These are phyloP conservation scores for Mortierella hygrophila DNA, from an alignment of 192 early-diverging fungal genomes.

Conservation along the genomic window DNA sequence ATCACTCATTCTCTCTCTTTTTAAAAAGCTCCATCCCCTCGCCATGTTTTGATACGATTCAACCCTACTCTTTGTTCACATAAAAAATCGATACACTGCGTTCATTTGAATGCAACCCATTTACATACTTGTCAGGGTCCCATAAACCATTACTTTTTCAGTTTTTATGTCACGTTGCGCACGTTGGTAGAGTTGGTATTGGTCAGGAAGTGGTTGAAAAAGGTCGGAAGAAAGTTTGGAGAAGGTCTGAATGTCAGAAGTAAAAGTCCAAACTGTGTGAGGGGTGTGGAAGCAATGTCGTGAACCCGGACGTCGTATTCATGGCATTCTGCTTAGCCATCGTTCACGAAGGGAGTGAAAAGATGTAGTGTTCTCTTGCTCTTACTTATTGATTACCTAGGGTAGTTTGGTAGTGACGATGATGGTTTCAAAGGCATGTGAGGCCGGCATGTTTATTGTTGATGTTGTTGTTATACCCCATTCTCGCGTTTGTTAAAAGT, in stretches of 20 bases:
- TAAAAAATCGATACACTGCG: slow-evolving; percentile 39
- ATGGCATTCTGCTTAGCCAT: too few species aligned
- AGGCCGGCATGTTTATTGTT: background rate
- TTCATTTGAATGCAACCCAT: slow-evolving; percentile 29
- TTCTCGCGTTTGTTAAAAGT: slow-evolving; percentile 6
- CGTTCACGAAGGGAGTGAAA: too few species aligned
- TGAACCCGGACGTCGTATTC: too few species aligned
- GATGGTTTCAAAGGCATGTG: background rate
- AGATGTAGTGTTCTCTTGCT: too few species aligned
- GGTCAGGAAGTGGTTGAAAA: background rate
- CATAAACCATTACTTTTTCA: background rate
- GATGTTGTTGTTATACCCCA: background rate
- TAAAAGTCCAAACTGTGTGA: too few species aligned
- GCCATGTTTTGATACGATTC: slow-evolving; percentile 46
- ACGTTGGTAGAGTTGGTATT: background rate
- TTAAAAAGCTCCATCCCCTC: slow-evolving; percentile 17
- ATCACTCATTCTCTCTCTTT: background rate
- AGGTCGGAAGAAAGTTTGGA: too few species aligned
- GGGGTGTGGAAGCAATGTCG: too few species aligned
- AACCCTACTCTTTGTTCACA: slow-evolving; percentile 40
- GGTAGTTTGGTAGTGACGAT: too few species aligned
- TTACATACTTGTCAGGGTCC: background rate
- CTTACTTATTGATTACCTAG: too few species aligned
- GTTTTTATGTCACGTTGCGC: background rate
- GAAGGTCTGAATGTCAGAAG: too few species aligned